Conservation (phyloP, 805 yeast genomes). For the Hanseniaspora singularis region DNA sequence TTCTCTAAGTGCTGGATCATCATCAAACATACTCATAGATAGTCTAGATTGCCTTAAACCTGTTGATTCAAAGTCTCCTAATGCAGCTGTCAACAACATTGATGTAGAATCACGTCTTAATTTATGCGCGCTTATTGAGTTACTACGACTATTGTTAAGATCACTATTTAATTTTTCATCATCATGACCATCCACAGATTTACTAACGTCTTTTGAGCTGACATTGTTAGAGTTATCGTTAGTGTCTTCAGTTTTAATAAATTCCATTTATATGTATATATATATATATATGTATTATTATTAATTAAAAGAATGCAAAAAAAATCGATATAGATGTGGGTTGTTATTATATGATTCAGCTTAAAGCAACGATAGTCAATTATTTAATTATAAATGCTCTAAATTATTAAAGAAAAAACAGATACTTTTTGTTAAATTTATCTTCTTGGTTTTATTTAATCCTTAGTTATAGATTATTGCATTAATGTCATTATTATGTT, state of each 20-base stretch:
- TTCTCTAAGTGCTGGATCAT: constrained; percentile 11
- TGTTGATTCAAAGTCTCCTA: constrained; percentile 8
- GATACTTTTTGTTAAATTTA: too few species aligned
- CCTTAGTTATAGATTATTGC: too few species aligned
- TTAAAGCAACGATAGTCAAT: too few species aligned
- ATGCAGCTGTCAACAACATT: constrained; percentile 3
- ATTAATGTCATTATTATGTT: too few species aligned
- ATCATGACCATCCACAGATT: background rate
- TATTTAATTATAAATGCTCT: too few species aligned
- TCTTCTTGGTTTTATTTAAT: too few species aligned
- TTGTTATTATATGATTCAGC: too few species aligned
- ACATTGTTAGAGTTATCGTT: background rate
- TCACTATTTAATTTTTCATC: background rate
- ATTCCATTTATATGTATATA: constrained; percentile 12
- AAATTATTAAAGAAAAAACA: too few species aligned
- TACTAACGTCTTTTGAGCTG: background rate
- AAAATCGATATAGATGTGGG: too few species aligned
- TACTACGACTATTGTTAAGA: background rate
- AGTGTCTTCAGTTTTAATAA: background rate
- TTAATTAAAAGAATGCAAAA: too few species aligned
- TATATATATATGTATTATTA: too few species aligned
- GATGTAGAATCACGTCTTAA: constrained; percentile 14
- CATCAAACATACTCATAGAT: constrained; percentile 15
- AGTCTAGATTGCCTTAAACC: constrained; percentile 12
- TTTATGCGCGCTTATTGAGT: background rate